Conservation (phyloP, 2,329 filamentous ascomycete genomes). For the Cercospora sesami region DNA sequence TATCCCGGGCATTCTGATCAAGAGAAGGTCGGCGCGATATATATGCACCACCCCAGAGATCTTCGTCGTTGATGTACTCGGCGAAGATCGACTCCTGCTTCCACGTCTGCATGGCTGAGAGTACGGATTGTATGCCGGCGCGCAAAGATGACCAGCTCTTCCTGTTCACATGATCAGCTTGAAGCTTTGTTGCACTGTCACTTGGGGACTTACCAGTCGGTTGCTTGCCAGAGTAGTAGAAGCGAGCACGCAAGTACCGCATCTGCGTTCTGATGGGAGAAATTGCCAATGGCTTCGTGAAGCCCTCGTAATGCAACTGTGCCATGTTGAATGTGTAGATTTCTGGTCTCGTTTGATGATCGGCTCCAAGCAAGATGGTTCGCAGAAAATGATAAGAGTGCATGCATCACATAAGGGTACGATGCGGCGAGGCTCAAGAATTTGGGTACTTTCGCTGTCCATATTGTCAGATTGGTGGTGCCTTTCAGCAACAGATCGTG, state of each 20-base stretch:
- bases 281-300: constrained; percentile 80
- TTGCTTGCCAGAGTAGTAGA: constrained; percentile 92
- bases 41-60: constrained; percentile 30
- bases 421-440: constrained; percentile 80
- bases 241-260: constrained; percentile 89
- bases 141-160: constrained; percentile 90
- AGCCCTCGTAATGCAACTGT: constrained; percentile 82
- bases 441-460: constrained; percentile 91
- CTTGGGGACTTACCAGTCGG: constrained; percentile 74
- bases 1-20: constrained; percentile 28
- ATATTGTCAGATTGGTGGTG: constrained; percentile 79
- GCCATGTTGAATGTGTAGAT: constrained; percentile 86
- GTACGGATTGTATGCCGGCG: constrained; percentile 85
- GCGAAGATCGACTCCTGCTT: constrained; percentile 84
- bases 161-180: constrained; percentile 52
- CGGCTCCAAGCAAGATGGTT: constrained; percentile 90
- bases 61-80: constrained; percentile 78
- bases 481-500: constrained; percentile 73
- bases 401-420: constrained; percentile 89
- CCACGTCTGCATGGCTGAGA: constrained; percentile 85
- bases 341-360: constrained; percentile 78
- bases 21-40: constrained; percentile 26
- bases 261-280: constrained; percentile 84
- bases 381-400: constrained; percentile 88
- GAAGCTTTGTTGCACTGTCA: too few relatives aligned